Evolutionary conservation across 805 yeast genomes (phyloP).

Genomic region (Priceomyces fermenticarens): DNA sequence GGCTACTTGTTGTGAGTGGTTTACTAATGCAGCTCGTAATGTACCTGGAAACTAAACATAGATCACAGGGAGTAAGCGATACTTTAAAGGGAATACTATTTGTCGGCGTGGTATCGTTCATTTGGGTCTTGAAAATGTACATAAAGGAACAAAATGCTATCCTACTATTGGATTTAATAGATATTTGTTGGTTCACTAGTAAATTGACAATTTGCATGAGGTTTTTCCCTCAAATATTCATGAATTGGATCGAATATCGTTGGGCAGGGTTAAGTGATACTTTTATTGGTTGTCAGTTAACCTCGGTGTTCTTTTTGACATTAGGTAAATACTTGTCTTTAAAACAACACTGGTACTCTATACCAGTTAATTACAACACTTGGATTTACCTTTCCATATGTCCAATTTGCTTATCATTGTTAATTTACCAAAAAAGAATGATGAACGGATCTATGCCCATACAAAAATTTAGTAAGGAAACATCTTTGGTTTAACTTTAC

Average conservation of each 20-base stretch:
- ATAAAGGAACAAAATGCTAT: slow-evolving; percentile 9
- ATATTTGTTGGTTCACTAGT: slow-evolving; percentile 37
- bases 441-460: slow-evolving; percentile 6
- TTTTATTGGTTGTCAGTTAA: slow-evolving; percentile 2
- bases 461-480: neutral
- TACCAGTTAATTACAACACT: slow-evolving; percentile 19
- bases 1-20: slow-evolving; percentile 9
- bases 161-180: slow-evolving; percentile 38
- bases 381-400: slow-evolving; percentile 9
- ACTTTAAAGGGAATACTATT: slow-evolving; percentile 4
- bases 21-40: slow-evolving; percentile 22
- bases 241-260: slow-evolving; percentile 36
- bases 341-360: slow-evolving; percentile 12
- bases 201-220: slow-evolving; percentile 20
- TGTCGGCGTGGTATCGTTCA: slow-evolving; percentile 2
- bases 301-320: slow-evolving; percentile 7
- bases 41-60: slow-evolving; percentile 28
- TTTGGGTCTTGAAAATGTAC: slow-evolving; percentile 5
- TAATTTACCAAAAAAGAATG: slow-evolving; percentile 6
- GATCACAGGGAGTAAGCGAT: slow-evolving; percentile 34
- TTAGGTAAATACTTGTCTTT: slow-evolving; percentile 7
- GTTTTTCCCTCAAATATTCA: slow-evolving; percentile 38
- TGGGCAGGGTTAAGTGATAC: slow-evolving; percentile 15
- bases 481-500: neutral
- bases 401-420: slow-evolving; percentile 3